Conservation (phyloP, 306 rosid species). For the Citrullus amarus region DNA sequence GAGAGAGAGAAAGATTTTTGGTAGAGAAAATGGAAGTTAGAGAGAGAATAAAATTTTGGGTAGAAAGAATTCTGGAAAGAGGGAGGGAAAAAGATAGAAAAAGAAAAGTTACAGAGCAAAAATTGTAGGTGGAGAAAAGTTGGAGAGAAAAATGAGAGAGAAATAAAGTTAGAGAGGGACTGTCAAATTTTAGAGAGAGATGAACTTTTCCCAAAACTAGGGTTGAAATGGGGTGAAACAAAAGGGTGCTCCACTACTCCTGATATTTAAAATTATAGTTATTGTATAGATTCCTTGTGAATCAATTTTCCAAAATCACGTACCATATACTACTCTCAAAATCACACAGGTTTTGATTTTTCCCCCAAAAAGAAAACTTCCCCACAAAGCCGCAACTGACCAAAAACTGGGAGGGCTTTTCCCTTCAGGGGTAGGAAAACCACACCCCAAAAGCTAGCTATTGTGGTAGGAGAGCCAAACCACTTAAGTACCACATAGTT, state of each 20-base stretch:
- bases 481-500: no score
- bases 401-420: no score
- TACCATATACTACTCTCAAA: background rate
- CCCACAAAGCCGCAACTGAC: background rate
- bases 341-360: background rate
- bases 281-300: background rate
- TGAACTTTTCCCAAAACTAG: background rate
- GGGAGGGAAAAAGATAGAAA: background rate
- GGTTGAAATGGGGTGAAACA: background rate
- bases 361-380: background rate
- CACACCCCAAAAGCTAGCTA: no score
- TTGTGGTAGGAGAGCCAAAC: no score
- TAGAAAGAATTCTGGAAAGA: background rate
- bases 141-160: background rate
- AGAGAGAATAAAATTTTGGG: background rate
- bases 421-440: no score
- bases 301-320: background rate
- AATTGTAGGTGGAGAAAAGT: background rate
- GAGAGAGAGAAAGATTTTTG: no score
- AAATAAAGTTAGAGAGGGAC: background rate
- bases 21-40: no score
- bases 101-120: background rate
- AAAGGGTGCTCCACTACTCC: background rate
- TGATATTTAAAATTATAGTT: background rate
- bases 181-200: background rate